Evolutionary conservation across 306 rosid species (phyloP).

Genomic region (Purshia tridentata): DNA sequence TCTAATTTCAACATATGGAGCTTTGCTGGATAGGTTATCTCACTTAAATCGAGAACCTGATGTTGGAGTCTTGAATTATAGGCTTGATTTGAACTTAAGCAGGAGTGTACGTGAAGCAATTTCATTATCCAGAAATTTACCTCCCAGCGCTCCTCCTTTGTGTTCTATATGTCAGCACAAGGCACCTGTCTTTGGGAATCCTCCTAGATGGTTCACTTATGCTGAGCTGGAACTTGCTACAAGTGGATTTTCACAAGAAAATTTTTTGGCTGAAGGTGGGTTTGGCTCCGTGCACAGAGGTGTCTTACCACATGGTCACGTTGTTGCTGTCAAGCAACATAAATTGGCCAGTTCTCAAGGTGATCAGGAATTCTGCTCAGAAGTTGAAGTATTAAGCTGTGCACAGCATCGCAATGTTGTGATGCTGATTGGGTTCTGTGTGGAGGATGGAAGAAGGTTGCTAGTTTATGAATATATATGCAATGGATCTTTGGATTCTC

Average conservation of each 20-base stretch:
- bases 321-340: conserved; percentile 89
- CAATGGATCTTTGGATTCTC: conserved; percentile 88
- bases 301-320: conserved; percentile 65
- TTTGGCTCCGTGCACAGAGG: conserved; percentile 95
- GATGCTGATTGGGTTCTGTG: conserved; percentile 87
- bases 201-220: conserved; percentile 92
- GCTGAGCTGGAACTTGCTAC: conserved; percentile 85
- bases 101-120: conserved; percentile 76
- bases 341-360: conserved; percentile 91
- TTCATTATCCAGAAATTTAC: conserved; percentile 51
- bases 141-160: conserved; percentile 87
- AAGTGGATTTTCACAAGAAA: conserved; percentile 69
- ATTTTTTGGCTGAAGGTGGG: conserved; percentile 99
- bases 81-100: conserved; percentile 63
- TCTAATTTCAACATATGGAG: conserved; percentile 48
- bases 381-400: conserved; percentile 93
- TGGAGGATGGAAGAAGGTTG: conserved; percentile 87
- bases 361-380: conserved; percentile 92
- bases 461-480: conserved; percentile 90
- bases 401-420: conserved; percentile 98
- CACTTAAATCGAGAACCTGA: conserved; percentile 56
- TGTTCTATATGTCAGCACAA: conserved; percentile 97
- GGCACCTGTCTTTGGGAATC: conserved; percentile 86
- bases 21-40: conserved; percentile 55
- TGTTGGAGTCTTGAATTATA: conserved; percentile 42